Evolutionary conservation across 805 yeast genomes (phyloP).

Genomic region (Starmerella potacharoeniae): DNA sequence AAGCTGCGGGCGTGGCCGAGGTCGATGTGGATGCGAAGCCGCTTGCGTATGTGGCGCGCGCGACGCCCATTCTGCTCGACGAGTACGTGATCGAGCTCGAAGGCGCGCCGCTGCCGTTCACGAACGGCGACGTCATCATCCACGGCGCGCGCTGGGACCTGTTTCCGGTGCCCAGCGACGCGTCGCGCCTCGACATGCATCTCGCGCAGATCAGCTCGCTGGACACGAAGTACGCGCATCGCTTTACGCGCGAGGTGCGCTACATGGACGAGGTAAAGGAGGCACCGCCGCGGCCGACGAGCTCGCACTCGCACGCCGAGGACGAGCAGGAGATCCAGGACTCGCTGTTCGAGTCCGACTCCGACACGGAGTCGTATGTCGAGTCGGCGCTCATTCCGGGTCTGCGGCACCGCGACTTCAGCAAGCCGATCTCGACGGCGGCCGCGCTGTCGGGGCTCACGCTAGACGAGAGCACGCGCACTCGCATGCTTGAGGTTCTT

Average conservation of each 20-base stretch:
- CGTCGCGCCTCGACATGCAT: constrained; percentile 20
- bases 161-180: constrained; percentile 17
- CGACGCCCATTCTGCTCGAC: constrained; percentile 2
- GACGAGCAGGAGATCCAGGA: constrained; percentile 2
- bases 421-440: constrained; percentile 12
- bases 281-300: background rate
- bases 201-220: constrained; percentile 17
- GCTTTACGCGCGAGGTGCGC: constrained; percentile 15
- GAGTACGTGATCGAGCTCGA: constrained; percentile 11
- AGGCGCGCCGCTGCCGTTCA: background rate
- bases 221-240: constrained; percentile 14
- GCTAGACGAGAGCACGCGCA: constrained; percentile 3
- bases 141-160: constrained; percentile 12
- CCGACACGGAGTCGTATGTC: constrained; percentile 14
- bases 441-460: constrained; percentile 8
- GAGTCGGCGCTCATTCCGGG: constrained; percentile 19
- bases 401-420: constrained; percentile 9
- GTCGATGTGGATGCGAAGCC: background rate
- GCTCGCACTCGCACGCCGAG: background rate
- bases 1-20: background rate
- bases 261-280: constrained; percentile 14
- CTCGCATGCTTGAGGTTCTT: constrained; percentile 4
- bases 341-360: background rate
- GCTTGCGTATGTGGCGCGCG: background rate
- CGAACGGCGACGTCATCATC: constrained; percentile 5